These are phyloP conservation scores for Lonicera japonica DNA, from an alignment of 129 eudicot species.

Conservation along the genomic window DNA sequence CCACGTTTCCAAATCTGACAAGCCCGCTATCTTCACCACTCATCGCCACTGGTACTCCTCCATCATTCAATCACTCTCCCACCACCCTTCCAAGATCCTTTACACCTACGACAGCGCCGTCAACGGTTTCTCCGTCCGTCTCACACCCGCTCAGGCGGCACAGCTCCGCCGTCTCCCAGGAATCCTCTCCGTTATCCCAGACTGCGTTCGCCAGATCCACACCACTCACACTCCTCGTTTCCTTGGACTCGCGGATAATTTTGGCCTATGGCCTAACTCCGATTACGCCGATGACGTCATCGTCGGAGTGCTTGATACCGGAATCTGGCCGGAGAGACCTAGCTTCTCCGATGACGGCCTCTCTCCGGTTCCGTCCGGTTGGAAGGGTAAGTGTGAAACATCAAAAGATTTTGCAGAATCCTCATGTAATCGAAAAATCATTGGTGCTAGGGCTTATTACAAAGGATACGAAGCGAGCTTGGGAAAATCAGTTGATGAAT, in stretches of 20 bases:
- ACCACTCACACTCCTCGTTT: conserved; percentile 86
- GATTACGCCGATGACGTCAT: conserved; percentile 87
- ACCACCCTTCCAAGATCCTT: conserved; percentile 44
- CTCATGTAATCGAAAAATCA: conserved; percentile 67
- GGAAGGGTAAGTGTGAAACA: conserved; percentile 76
- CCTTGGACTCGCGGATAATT: conserved; percentile 51
- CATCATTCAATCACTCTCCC: conserved; percentile 40
- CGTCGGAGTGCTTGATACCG: conserved; percentile 90
- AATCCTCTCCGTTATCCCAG: conserved; percentile 64
- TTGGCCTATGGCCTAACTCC: conserved; percentile 86
- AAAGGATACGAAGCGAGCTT: conserved; percentile 43
- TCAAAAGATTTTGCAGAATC: conserved; percentile 45
- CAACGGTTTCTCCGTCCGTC: conserved; percentile 70
- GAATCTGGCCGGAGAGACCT: conserved; percentile 84
- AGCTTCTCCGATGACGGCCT: conserved; percentile 73
- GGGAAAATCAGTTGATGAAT: conserved; percentile 16
- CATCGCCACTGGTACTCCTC: conserved; percentile 68
- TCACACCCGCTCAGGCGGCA: conserved; percentile 54
- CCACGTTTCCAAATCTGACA: conserved; percentile 61
- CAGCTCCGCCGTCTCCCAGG: conserved; percentile 49
- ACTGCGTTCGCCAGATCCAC: conserved; percentile 56
- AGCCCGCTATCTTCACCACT: conserved; percentile 48
- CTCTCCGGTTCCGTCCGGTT: conserved; percentile 54
- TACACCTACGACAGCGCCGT: conserved; percentile 68
- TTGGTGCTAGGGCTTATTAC: conserved; percentile 77